Percentiles rank a stretch among this genome's conserved stretches.
Evolutionary conservation across 2,329 filamentous ascomycete species (phyloP).

Genomic region (Exophiala viscosa): DNA sequence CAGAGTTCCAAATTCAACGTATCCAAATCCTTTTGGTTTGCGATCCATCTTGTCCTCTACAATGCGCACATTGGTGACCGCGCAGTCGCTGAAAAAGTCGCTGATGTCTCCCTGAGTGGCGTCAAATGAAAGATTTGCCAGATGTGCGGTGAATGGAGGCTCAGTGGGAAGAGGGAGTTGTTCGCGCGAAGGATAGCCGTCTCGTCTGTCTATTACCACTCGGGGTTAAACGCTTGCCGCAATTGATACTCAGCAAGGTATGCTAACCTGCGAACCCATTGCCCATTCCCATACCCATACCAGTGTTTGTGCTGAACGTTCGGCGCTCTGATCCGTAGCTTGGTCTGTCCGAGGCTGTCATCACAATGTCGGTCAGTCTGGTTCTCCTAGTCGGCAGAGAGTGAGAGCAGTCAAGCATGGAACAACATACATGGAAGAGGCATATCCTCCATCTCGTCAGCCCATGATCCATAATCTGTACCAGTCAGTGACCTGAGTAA

Average conservation of each 20-base stretch:
- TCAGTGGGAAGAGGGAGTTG: constrained; percentile 81
- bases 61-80: constrained; percentile 86
- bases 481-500: constrained; percentile 28
- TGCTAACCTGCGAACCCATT: constrained; percentile 34
- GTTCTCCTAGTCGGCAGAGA: constrained; percentile 7
- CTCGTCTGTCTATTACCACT: constrained; percentile 30
- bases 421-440: constrained; percentile 64
- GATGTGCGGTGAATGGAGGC: constrained; percentile 91
- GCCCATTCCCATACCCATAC: constrained; percentile 38
- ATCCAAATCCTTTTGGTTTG: constrained; percentile 96
- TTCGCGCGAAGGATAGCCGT: constrained; percentile 63
- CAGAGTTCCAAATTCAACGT: constrained; percentile 84
- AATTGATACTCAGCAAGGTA: background rate
- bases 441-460: constrained; percentile 94
- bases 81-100: constrained; percentile 80
- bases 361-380: background rate
- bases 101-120: constrained; percentile 77
- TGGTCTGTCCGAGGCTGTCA: constrained; percentile 39
- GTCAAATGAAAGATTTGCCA: constrained; percentile 96
- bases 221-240: constrained; percentile 2
- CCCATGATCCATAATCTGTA: constrained; percentile 82
- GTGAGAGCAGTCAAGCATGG: background rate
- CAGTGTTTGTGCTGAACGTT: constrained; percentile 40
- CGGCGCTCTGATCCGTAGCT: constrained; percentile 51
- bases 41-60: constrained; percentile 93